Evolutionary conservation across 495 filamentous ascomycete genomes (phyloP), one percentile per base, ranked within the genome.

Genomic region (Penicillium nucicola): DNA sequence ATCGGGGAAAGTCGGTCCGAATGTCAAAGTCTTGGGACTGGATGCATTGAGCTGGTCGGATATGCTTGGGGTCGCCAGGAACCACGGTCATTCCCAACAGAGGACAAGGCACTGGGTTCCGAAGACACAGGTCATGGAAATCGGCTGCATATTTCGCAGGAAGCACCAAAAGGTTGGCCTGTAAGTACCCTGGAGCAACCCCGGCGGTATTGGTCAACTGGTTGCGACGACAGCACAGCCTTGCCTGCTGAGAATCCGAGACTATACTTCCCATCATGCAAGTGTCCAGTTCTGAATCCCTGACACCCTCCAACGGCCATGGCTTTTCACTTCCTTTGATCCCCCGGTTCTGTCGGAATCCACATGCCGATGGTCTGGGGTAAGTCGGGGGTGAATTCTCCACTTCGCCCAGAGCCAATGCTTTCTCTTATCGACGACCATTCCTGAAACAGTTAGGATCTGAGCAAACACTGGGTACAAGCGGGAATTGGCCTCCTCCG

Each of bases 41-140:
- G 15, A 76, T 55, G 43, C 62, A 66, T n/a, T 38, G 33, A 5
- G 54, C 10, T 0, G 67, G 65, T 18, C 44, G 28, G 30, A 70
- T 33, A 14, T 32, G 30, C 34, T 53, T 47, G 1, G 60, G 48
- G 25, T 61, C 47, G 15, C 56, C 67, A 0, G 57, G 51, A 1
- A 20, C 33, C 1, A 52, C 47, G 4, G 59, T 64, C 18, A 70
- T 59, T 42, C 68, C 77, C 18, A 84, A 60, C 3, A 84, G 60
- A 0, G 79, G 82, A 53, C 82, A 83, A 1, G 79, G 70, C n/a
- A 83, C 77, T 5, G 78, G 77, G 52, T 81, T 84, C 42, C 80
- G 67, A 1, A 64, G 62, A 56, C 79, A 84, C 22, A 82, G 73
- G 25, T 68, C 45, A 13, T 71, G 66, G 52, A 84, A 85, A 47